A percentile compares a stretch with the other conserved stretches of the same genome.
Conservation (phyloP, 805 yeast species). For the Nematodospora valgi region DNA sequence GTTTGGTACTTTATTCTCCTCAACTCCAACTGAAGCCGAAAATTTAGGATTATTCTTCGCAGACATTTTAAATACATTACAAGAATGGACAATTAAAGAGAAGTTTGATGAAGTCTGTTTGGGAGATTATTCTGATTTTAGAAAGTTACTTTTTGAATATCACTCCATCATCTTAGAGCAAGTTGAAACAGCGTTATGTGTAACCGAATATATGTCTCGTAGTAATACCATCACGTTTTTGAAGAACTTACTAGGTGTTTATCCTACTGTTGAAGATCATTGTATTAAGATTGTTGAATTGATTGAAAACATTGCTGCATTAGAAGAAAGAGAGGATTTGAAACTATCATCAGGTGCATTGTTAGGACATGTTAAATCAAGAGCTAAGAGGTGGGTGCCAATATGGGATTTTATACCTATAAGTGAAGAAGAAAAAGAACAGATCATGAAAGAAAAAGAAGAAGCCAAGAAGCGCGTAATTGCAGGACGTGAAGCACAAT, state of each 20-base stretch:
- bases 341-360: slow-evolving; percentile 73
- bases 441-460: slow-evolving; percentile 20
- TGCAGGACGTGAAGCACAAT: slow-evolving; percentile 12
- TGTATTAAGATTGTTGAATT: slow-evolving; percentile 48
- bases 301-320: slow-evolving; percentile 44
- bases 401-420: slow-evolving; percentile 56
- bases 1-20: slow-evolving; percentile 59
- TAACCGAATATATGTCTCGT: slow-evolving; percentile 69
- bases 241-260: slow-evolving; percentile 59
- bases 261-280: slow-evolving; percentile 67
- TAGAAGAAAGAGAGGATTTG: slow-evolving; percentile 75
- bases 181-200: slow-evolving; percentile 39
- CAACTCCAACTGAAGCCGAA: slow-evolving; percentile 76
- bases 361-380: slow-evolving; percentile 59
- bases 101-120: slow-evolving; percentile 24
- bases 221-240: slow-evolving; percentile 77
- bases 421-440: slow-evolving; percentile 39
- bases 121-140: slow-evolving; percentile 29
- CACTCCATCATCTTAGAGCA: slow-evolving; percentile 49
- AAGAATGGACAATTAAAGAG: slow-evolving; percentile 38
- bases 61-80: slow-evolving; percentile 48
- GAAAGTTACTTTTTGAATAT: slow-evolving; percentile 48
- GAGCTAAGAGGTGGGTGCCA: slow-evolving; percentile 48
- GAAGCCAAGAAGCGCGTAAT: slow-evolving; percentile 14
- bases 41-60: slow-evolving; percentile 73